Conservation (phyloP, 2,329 filamentous ascomycete species). For the Hypocrella siamensis region DNA sequence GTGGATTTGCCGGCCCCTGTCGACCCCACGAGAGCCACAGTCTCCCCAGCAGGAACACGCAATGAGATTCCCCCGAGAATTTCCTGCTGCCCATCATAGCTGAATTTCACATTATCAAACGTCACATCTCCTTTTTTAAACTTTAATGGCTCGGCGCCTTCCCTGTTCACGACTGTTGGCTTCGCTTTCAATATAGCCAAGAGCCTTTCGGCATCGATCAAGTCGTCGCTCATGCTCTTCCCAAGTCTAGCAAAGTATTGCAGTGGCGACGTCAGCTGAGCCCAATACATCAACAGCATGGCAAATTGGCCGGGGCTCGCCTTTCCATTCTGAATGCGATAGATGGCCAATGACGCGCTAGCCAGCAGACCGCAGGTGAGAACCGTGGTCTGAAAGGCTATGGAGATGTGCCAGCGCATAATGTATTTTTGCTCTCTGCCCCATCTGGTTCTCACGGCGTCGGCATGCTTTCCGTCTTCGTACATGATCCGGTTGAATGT, state of each 20-base stretch:
- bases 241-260: conserved; percentile 50
- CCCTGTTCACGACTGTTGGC: conserved; percentile 36
- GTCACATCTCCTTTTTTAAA: conserved; percentile 36
- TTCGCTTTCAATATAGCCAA: conserved; percentile 42
- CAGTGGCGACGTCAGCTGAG: conserved; percentile 53
- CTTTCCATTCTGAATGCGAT: conserved; percentile 47
- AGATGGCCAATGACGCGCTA: conserved; percentile 42
- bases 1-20: conserved; percentile 46
- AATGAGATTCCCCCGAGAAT: conserved; percentile 40
- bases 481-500: conserved; percentile 44
- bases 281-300: conserved; percentile 59
- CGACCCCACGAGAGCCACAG: conserved; percentile 43
- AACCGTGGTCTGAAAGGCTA: conserved; percentile 43
- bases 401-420: conserved; percentile 31
- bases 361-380: conserved; percentile 56
- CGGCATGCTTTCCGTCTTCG: conserved; percentile 36
- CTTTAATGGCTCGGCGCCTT: conserved; percentile 30
- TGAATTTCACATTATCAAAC: conserved; percentile 40
- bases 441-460: conserved; percentile 28
- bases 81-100: conserved; percentile 42
- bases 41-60: conserved; percentile 32
- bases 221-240: conserved; percentile 37
- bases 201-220: conserved; percentile 42
- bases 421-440: conserved; percentile 20
- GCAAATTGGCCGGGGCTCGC: conserved; percentile 53